Base-by-base conservation (phyloP, 441 rosid species). In the Pelargonium hybrid region DNA sequence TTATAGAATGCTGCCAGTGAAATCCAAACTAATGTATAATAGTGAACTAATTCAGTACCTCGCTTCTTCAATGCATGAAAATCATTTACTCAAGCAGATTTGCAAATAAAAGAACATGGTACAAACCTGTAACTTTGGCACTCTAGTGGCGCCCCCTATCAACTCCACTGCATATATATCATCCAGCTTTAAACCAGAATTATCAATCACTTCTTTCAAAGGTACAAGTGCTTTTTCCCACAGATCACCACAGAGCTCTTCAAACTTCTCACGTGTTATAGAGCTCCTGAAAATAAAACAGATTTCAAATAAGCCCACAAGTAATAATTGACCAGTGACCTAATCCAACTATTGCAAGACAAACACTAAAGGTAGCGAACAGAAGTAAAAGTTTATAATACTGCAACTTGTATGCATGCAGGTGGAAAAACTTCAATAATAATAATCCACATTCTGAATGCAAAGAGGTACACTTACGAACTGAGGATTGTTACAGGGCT, bases 81-180 rank as follows among this genome's bases (percentile, higher is more conserved):
- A 9, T 13, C 10, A 17, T 31, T 50, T 31, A n/a, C 56, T 41
- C 47, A 18, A 4, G 66, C 64, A 62, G 54, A 56, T 37, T 62
- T 7, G 31, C 62, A 75, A 74, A 64, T 54, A 68, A 71, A 69
- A 23, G 71, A 59, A 39, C 45, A 50, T 31, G 77, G 70, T 34
- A 71, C 83, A 73, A 76, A 93, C 98, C 97, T 93, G 96, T 84
- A 93, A 86, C 81, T 93, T 93, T 71, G 98, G 98, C 71, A 93
- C 96, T 84, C 98, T 86, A 63, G 95, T 90, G 72, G 96, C 96
- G 66, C 98, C 98, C 75, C 98, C 98, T 25, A 93, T 90, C 69
- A 93, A 79, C 76, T 93, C 98, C 57, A 93, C 91, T 6, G 96
- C 98, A 84, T 79, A 82, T 74, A 91, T 81, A 64, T 93, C 97